Conservation (phyloP, 1,139 yeast species). For the Candida sp. region DNA sequence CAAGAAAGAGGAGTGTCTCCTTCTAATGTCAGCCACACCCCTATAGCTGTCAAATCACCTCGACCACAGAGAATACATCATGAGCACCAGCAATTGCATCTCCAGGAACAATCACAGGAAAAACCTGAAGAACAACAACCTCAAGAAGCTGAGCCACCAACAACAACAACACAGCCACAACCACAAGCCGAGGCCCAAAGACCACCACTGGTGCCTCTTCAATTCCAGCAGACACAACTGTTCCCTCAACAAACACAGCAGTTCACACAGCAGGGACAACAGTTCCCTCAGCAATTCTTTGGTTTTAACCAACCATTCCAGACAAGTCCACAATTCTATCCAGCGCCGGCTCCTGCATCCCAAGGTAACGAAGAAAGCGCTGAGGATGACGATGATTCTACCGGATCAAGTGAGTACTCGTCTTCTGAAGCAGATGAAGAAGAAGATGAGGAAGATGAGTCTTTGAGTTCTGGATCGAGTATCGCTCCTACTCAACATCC, state of each 20-base stretch:
- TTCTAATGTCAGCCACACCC: neutral
- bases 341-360: neutral
- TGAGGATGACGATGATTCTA: neutral
- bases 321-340: slow-evolving; percentile 1
- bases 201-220: neutral
- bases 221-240: too few relatives aligned
- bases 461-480: slow-evolving; percentile 13
- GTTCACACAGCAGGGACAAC: neutral
- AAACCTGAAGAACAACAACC: neutral
- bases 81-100: neutral
- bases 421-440: slow-evolving; percentile 9
- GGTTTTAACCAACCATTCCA: neutral
- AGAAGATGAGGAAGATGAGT: slow-evolving; percentile 18
- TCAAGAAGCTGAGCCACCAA: neutral
- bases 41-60: neutral
- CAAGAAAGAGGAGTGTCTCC: neutral
- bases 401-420: neutral
- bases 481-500: slow-evolving; percentile 20
- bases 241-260: neutral
- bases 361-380: slow-evolving; percentile 5
- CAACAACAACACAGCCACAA: neutral
- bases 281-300: neutral
- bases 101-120: neutral
- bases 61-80: neutral
- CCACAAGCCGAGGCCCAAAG: neutral